Conservation (phyloP, 257 asterid species). For the Penstemon barbatus region DNA sequence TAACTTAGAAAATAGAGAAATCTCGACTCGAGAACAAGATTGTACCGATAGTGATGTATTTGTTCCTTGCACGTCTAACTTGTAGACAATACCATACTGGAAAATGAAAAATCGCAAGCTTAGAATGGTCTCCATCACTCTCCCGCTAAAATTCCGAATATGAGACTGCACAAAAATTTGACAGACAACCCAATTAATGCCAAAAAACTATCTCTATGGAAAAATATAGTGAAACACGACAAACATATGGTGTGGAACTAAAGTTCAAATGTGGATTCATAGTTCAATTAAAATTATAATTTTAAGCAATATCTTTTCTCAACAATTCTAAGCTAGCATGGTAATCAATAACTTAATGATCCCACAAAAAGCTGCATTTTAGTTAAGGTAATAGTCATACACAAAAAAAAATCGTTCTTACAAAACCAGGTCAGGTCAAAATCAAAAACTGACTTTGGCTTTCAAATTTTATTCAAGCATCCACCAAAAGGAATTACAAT, state of each 20-base stretch:
- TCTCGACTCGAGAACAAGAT: constrained; percentile 19
- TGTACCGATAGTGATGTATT: constrained; percentile 80
- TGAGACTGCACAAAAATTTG: constrained; percentile 71
- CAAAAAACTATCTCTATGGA: not conserved
- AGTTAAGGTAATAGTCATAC: not conserved
- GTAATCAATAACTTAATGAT: not conserved
- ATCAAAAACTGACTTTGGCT: not conserved
- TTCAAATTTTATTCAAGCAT: not conserved
- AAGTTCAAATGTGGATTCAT: not conserved
- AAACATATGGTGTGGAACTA: not conserved
- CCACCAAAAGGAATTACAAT: not conserved
- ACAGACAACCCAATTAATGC: constrained; percentile 4
- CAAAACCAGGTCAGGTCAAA: not conserved
- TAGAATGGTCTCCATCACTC: constrained; percentile 89
- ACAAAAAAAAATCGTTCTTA: not conserved
- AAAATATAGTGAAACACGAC: not conserved
- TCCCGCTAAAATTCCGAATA: constrained; percentile 80
- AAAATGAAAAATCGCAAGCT: constrained; percentile 88
- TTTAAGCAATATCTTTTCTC: not conserved
- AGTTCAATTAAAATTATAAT: not conserved
- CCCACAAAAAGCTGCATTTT: not conserved
- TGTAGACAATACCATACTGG: constrained; percentile 92
- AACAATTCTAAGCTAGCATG: not conserved
- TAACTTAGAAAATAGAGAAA: constrained; percentile 12
- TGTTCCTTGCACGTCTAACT: constrained; percentile 63